Base-by-base conservation (phyloP, 2,329 filamentous ascomycete genomes). In the Cladosporium sp. region DNA sequence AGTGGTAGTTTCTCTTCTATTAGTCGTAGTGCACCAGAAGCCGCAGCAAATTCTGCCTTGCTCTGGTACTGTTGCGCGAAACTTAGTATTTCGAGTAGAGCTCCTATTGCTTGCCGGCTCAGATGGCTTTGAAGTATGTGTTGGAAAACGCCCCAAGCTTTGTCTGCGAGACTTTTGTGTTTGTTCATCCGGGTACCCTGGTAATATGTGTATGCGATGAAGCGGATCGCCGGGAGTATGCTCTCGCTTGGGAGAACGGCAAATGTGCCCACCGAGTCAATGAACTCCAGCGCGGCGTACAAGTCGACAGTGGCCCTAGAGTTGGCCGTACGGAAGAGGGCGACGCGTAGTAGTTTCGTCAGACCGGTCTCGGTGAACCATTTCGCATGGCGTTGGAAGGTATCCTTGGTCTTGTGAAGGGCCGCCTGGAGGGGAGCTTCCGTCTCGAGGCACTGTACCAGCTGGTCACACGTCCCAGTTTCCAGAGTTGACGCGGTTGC, bases 141-240 rank as follows among this genome's bases (percentile, higher is more conserved):
- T 61, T 70, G 64, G 28, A 67, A 67, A 14, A 72, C 69, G 5
- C 52, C 55, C 74, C 74, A 75, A 14, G 72, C 70, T 31, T 67
- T 64, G 18, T 70, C 66, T 10, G 65, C 72, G 10, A 76, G 67
- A 31, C 69, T 68, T 64, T 70, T 71, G 60, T 73, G 71, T 58
- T 72, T 69, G 58, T 75, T 69, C 28, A 72, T 71, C 11, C 74
- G 62, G 53, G 68, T 72, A 44, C 72, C 73, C 64, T 73, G 70
- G 60, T 76, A 73, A 67, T 75, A 76, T 29, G 72, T 65, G 63
- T 71, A 72, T 5, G 73, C 66, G 31, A 75, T 69, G 69, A 76
- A 76, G 18, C 70, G 69, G 3, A 70, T 68, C 18, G 68, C 66
- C 1, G 68, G 65, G 10, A 66, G 66, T 14, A 76, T 59, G 21